Base-by-base conservation (phyloP, 73 alveolate species). In the Paramecium caudatum region DNA sequence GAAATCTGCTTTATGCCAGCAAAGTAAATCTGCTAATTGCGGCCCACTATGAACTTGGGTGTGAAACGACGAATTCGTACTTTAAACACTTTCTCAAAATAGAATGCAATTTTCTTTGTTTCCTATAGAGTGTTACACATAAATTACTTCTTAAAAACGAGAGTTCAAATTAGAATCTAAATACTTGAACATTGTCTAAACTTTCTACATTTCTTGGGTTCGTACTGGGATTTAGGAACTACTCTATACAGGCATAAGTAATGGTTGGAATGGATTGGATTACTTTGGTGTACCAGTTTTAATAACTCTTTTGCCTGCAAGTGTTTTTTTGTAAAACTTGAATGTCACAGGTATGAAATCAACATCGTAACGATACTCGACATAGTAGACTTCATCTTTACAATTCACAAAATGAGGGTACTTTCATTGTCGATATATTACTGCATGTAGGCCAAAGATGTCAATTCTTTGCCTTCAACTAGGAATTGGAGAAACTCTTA, bases 381-480 rank as follows among this genome's bases (percentile, higher is more conserved):
- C 65, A 9, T 39, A 74, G 46, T 74, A 74, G 65, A 74, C 88
- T 21, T 74, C 88, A 43, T 74, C 88, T 74, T 23, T 27, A 74
- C 16, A 37, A 48, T 12, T 48, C 39, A 21, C 16, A 21, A 36
- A 37, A 74, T 36, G 32, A 15, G 10, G 47, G 47, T 74, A 41
- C 69, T 41, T 41, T 37, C 32, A 21, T 37, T 39, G 36, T 74
- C 39, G 43, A 74, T 74, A 41, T 74, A 74, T 47, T 74, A 12
- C 19, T 74, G 68, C 39, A 74, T 37, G 33, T 74, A 74, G 36
- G 88, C 62, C 62, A 74, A 19, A 23, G 88, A 74, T 1, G 62
- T 41, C 3, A 74, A 43, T 34, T 74, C 88, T 74, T 74, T 74
- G 43, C 88, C 88, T 41, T 74, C 88, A 19, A 74, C 39, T 19